These are phyloP conservation scores for Symbiodinium natans DNA, from an alignment of 73 alveolate species.

Conservation along the genomic window DNA sequence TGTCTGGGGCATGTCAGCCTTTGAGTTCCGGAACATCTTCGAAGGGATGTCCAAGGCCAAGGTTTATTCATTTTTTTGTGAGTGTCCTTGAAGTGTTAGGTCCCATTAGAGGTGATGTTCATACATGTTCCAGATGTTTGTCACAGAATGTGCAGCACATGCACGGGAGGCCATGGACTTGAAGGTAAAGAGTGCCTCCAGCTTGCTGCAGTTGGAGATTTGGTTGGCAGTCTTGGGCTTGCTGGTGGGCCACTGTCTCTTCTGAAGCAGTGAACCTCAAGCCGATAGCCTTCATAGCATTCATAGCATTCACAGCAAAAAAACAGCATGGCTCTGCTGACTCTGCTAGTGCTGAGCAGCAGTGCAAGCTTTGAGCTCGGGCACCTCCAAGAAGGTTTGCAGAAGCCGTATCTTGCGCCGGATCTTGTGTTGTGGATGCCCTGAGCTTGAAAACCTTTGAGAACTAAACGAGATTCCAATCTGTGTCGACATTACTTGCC, in stretches of 20 bases:
- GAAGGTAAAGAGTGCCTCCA: constrained; percentile 72
- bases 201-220: constrained; percentile 81
- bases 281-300: no score
- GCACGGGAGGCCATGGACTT: constrained; percentile 56
- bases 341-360: no score
- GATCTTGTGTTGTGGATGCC: neutral
- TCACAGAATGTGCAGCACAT: no score
- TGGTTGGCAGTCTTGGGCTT: constrained; percentile 88
- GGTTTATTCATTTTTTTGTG: neutral
- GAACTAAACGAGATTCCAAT: neutral
- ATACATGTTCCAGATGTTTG: no score
- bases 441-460: no score
- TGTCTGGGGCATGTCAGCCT: constrained; percentile 89
- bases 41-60: constrained; percentile 72
- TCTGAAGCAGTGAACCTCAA: constrained; percentile 8
- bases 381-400: neutral
- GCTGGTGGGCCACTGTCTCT: constrained; percentile 82
- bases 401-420: neutral
- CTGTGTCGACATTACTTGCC: neutral
- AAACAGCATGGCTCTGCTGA: no score
- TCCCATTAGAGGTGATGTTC: neutral
- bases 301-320: no score
- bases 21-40: constrained; percentile 90
- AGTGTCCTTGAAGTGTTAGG: neutral
- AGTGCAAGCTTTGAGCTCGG: neutral